Base-by-base conservation (phyloP, 495 filamentous ascomycete genomes). In the Hyaloscypha bicolor region DNA sequence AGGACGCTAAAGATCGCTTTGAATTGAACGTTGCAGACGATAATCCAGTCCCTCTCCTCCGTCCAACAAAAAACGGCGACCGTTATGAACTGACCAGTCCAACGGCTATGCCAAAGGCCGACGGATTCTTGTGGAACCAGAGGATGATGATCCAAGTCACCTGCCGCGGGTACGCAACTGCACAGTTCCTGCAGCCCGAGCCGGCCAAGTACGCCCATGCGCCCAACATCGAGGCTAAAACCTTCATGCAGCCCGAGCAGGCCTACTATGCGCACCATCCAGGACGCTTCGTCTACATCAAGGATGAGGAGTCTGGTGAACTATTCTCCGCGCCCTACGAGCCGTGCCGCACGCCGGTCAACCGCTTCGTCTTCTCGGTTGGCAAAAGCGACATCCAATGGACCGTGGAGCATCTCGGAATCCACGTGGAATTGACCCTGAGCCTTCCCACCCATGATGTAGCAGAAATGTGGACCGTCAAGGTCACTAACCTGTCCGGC, bases 171-270 rank as follows among this genome's bases (percentile, higher is more conserved):
- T 86, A 82, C 72, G 81, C 84, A 32, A 84, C 79, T 3, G 79
- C 84, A 9, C 84, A 86, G 58, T 86, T 85, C 79, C 85, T 86
- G 84, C 84, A 86, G 72, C 84, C 84, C 0, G 84, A 86, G 69
- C 84, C 84, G 35, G 78, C 83, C 63, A 86, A 86, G 74, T 86
- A 86, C 71, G 77, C 81, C 22, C 78, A 86, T 62, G 80, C 84
- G 3, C 84, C 84, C 6, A 85, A 83, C 61, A 76, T 86, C 61
- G 84, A 86, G 73, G 81, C 79, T 68, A 82, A 81, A 74, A 85
- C 84, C 52, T 86, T 86, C 78, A 86, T 86, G 83, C 84, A 86
- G 69, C 84, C 84, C 6, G 84, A 86, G 77, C 82, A 80, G 65
- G 83, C 81, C 76, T 86, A 86, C 77, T 86, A 85, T 59, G 78